Conservation (phyloP, 257 asterid genomes). For the Jacaranda mimosifolia region DNA sequence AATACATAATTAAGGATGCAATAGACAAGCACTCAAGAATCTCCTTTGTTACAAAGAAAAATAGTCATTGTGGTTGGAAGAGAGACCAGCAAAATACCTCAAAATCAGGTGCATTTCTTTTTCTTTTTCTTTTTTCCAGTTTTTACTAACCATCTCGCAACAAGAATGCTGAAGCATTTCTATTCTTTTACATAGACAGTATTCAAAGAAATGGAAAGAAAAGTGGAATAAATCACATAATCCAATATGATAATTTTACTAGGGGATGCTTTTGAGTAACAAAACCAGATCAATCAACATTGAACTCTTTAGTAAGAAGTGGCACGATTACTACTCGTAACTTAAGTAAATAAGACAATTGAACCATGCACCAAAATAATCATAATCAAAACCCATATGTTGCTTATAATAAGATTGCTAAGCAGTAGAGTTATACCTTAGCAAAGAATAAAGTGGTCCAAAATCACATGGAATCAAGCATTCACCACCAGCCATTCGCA, state of each 20-base stretch:
- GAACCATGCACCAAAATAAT: neutral
- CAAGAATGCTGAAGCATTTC: neutral
- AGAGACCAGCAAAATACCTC: conserved; percentile 57
- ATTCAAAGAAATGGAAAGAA: neutral
- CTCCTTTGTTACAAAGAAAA: neutral
- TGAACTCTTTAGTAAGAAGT: too few species aligned
- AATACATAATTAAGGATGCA: neutral
- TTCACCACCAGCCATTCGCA: too few species aligned
- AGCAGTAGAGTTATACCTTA: neutral
- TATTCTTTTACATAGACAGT: neutral
- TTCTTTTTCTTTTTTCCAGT: conserved; percentile 38
- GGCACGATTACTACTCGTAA: too few species aligned
- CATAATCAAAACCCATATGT: too few species aligned
- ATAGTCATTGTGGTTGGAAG: neutral
- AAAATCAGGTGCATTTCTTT: conserved; percentile 85
- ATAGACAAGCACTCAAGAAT: conserved; percentile 11
- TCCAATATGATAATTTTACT: neutral
- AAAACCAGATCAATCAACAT: neutral
- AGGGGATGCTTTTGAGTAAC: neutral
- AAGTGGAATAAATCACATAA: neutral
- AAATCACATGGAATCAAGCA: neutral
- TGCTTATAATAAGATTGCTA: neutral
- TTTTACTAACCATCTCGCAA: conserved; percentile 4
- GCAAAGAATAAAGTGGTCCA: neutral
- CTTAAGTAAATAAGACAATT: neutral